These are phyloP conservation scores for Nigrospora oryzae DNA, from an alignment of 2,329 filamentous ascomycete species.

Conservation along the genomic window DNA sequence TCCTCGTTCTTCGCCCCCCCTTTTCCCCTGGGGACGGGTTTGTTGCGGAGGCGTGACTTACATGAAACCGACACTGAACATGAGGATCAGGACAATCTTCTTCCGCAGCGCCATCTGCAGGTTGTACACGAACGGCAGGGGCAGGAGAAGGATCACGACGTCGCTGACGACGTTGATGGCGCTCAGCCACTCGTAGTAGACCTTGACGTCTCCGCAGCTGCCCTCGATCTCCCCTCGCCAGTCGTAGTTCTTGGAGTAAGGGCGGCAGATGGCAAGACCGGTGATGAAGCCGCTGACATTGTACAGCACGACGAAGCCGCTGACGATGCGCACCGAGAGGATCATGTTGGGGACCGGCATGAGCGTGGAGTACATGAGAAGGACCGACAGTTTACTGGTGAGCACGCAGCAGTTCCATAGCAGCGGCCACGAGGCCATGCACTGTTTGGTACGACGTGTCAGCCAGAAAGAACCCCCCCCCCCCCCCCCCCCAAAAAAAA, in stretches of 20 bases:
- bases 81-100: constrained; percentile 2
- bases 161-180: constrained; percentile 23
- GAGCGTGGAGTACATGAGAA: constrained; percentile 4
- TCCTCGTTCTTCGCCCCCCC: too few relatives aligned
- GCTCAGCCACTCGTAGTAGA: constrained; percentile 20
- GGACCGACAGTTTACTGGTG: constrained; percentile 4
- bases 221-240: constrained; percentile 1
- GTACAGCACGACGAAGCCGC: background rate
- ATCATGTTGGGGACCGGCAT: constrained; percentile 4
- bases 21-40: too few relatives aligned
- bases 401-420: constrained; percentile 3
- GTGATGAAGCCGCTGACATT: constrained; percentile 2
- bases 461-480: too few relatives aligned
- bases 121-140: constrained; percentile 20
- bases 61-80: constrained; percentile 6
- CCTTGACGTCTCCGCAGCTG: constrained; percentile 7
- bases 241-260: background rate
- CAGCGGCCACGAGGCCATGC: constrained; percentile 2
- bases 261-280: constrained; percentile 2
- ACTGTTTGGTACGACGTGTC: background rate
- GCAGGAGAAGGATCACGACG: constrained; percentile 19
- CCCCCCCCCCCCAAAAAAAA: too few relatives aligned
- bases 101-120: constrained; percentile 11
- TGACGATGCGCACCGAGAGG: background rate
- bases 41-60: background rate